Conservation (phyloP, 2,329 filamentous ascomycete species). For the Ophiocordyceps camponoti-leonardi region DNA sequence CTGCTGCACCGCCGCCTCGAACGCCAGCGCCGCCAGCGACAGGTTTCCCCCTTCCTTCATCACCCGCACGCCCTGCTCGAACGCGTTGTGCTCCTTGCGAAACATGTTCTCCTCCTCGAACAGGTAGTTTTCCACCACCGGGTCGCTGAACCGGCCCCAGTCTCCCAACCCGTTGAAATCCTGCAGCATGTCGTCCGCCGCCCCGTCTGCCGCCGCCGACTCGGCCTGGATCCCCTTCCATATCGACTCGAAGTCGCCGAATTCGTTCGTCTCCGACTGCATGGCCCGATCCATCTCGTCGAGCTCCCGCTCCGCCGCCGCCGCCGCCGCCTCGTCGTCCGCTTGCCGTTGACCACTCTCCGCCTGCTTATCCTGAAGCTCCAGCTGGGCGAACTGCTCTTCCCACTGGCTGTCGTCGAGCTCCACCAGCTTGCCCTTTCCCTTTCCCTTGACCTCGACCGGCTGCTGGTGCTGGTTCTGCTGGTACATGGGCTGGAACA, state of each 20-base stretch:
- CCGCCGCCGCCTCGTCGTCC: slow-evolving; percentile 46
- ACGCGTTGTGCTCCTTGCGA: slow-evolving; percentile 63
- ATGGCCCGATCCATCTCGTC: slow-evolving; percentile 62
- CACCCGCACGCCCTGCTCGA: slow-evolving; percentile 83
- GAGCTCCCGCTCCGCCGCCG: slow-evolving; percentile 76
- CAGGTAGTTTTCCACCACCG: slow-evolving; percentile 72
- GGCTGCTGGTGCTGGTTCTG: slow-evolving; percentile 23
- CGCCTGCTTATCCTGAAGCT: slow-evolving; percentile 39
- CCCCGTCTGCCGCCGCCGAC: slow-evolving; percentile 48
- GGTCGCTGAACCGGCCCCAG: slow-evolving; percentile 52
- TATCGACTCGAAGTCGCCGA: slow-evolving; percentile 79
- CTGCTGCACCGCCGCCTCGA: slow-evolving; percentile 89
- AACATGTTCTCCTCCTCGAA: slow-evolving; percentile 94
- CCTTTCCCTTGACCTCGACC: slow-evolving; percentile 40
- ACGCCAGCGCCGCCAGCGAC: slow-evolving; percentile 81
- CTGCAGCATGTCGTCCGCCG: slow-evolving; percentile 41
- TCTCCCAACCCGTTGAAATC: slow-evolving; percentile 48
- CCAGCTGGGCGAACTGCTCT: slow-evolving; percentile 83
- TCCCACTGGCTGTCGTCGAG: slow-evolving; percentile 92
- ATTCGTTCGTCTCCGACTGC: slow-evolving; percentile 56
- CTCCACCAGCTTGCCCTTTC: slow-evolving; percentile 87
- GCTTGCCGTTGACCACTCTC: slow-evolving; percentile 27
- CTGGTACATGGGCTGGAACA: slow-evolving; percentile 34
- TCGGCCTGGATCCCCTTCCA: slow-evolving; percentile 72
- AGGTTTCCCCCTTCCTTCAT: slow-evolving; percentile 89